Base-by-base conservation (phyloP, 805 yeast species). In the Wickerhamiella nectarea region DNA sequence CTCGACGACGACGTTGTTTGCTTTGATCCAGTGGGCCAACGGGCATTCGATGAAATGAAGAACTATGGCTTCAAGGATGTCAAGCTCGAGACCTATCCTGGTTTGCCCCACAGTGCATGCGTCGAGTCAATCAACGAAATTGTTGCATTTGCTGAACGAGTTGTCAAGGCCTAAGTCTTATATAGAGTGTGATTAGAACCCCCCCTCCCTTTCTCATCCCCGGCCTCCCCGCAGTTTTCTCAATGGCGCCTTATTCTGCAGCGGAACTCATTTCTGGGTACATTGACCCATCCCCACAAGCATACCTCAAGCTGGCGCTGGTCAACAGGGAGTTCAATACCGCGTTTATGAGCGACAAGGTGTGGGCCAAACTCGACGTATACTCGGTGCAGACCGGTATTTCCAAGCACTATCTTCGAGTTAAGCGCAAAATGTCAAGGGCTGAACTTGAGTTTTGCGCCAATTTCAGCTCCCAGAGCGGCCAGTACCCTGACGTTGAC, bases 101-200 rank as follows among this genome's bases (percentile, higher is more conserved):
- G 81, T 0, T 63, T 84, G 59, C 76, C 67, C 0, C 97, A 87
- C 60, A 69, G 79, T 29, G 72, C 84, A 1, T 65, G 66, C 42
- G 76, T 77, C 15, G 74, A 76, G 42, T 95, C 86, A 57, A 56
- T 89, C 49, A 54, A 46, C 1, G 80, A 78, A 33, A 65, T 78
- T 7, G 54, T 67, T 29, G 52, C 57, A 2, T 76, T 78, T 54
- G 46, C 78, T 24, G 58, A 58, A 37, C 57, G 56, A 37, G 57
- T 47, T 10, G 26, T 69, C n/a, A 56, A 53, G 28, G 15, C 15
- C 15, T 12, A 28, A n/a, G n/a, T 11, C 6, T 11, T 6, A n/a
- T 10, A 25, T 10, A 25, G n/a, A 4, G 4, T 4, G 6, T 8
- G n/a, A 11, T 10, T 8, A 10, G 12, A 4, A 25, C 11, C n/a